These are phyloP conservation scores for Aspergillus aculeatinus DNA, from an alignment of 2,329 filamentous ascomycete species.

Conservation along the genomic window DNA sequence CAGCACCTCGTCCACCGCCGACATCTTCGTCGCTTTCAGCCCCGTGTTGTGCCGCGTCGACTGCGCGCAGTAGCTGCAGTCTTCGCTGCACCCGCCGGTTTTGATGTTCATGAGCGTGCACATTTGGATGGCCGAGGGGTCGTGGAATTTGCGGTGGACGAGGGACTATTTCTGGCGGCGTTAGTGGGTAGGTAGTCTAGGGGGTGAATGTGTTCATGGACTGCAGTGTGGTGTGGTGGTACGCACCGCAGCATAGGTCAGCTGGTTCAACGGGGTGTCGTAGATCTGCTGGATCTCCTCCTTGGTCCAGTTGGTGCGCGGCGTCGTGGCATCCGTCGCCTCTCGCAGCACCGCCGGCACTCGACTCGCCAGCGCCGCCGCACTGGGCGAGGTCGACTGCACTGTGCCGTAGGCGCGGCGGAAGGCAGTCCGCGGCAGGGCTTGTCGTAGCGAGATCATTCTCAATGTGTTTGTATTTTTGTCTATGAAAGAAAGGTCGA, in stretches of 20 bases:
- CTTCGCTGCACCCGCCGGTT: slow-evolving; percentile 86
- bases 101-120: slow-evolving; percentile 98
- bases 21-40: slow-evolving; percentile 75
- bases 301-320: slow-evolving; percentile 74
- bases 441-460: slow-evolving; percentile 31
- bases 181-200: not conserved
- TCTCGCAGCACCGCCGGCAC: slow-evolving; percentile 36
- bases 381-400: slow-evolving; percentile 31
- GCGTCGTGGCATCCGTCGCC: slow-evolving; percentile 39
- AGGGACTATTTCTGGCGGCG: slow-evolving; percentile 55
- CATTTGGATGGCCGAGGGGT: slow-evolving; percentile 80
- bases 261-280: slow-evolving; percentile 75
- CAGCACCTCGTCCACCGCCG: slow-evolving; percentile 76
- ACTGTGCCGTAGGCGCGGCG: slow-evolving; percentile 42
- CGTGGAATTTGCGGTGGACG: slow-evolving; percentile 81
- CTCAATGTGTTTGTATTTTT: not conserved
- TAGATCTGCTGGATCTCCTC: slow-evolving; percentile 82
- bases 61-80: slow-evolving; percentile 91
- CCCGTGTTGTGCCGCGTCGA: slow-evolving; percentile 78
- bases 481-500: not conserved
- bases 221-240: no score
- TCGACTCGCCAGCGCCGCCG: slow-evolving; percentile 31
- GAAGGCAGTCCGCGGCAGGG: slow-evolving; percentile 29
- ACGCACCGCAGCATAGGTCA: slow-evolving; percentile 63
- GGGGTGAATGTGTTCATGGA: no score